These are phyloP conservation scores for Gaertneriomyces sp. DNA, from an alignment of 192 early-diverging fungal species.

Conservation along the genomic window DNA sequence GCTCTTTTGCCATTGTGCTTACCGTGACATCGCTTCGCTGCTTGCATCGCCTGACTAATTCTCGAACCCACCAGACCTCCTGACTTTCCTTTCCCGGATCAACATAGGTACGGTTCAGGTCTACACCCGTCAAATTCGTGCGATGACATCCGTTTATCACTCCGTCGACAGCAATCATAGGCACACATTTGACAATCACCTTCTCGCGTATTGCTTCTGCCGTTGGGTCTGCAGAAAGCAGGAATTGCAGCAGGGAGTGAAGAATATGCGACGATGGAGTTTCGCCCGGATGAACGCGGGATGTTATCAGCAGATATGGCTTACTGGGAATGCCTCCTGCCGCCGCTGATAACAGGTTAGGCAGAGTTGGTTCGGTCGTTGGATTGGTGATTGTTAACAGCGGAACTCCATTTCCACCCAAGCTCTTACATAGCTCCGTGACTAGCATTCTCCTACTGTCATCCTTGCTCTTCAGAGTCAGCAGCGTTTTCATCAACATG, in stretches of 20 bases:
- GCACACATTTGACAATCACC: slow-evolving; percentile 52
- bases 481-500: slow-evolving; percentile 13
- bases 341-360: slow-evolving; percentile 15
- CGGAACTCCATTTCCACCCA: slow-evolving; percentile 44
- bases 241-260: slow-evolving; percentile 45
- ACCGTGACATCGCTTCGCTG: neutral
- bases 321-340: slow-evolving; percentile 24
- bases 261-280: slow-evolving; percentile 50
- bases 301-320: slow-evolving; percentile 45
- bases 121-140: slow-evolving; percentile 47
- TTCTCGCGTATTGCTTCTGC: slow-evolving; percentile 34
- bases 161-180: slow-evolving; percentile 58
- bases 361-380: too few species aligned
- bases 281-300: slow-evolving; percentile 56
- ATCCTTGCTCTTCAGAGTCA: slow-evolving; percentile 19
- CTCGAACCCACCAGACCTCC: slow-evolving; percentile 49
- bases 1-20: neutral
- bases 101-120: slow-evolving; percentile 54
- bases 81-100: slow-evolving; percentile 30
- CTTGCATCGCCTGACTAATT: slow-evolving; percentile 20
- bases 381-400: slow-evolving; percentile 51
- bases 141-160: slow-evolving; percentile 51
- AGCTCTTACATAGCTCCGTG: slow-evolving; percentile 26
- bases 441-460: slow-evolving; percentile 17
- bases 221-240: slow-evolving; percentile 31